Evolutionary conservation across 768 basidiomycete genomes (phyloP), one percentile per base, ranked within the genome.

Genomic region (Rhodosporidiobolus sp.): DNA sequence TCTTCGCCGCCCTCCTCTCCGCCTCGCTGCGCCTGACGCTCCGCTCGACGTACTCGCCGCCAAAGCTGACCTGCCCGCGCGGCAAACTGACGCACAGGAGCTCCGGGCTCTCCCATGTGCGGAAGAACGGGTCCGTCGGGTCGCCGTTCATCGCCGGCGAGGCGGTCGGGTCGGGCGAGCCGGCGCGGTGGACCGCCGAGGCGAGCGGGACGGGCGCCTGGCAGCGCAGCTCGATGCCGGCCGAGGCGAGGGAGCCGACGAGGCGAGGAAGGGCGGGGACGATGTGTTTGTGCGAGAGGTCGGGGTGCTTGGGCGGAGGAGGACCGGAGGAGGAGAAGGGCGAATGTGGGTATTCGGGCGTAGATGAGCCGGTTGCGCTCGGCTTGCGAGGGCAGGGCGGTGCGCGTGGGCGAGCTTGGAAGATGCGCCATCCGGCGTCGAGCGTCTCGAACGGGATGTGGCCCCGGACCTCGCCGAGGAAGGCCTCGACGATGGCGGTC

Each of bases 371-470:
- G 38, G 8, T 43, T 43, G 60, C 12, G 60, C 20, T 6, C 35
- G 61, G 48, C 20, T 11, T 34, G 26, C 22, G 61, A 4, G 48
- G 62, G 35, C 32, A 19, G 0, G 50, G 19, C 4, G 58, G n/a
- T 3, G 49, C 26, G 0, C 61, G 35, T 3, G 69, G 73, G 0
- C 70, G 67, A 3, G 67, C 68, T 7, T 66, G 63, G 65, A 72
- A 63, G 68, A 76, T 69, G n/a, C 74, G 70, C 1, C 72, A 24
- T 0, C 67, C 74, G 5, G 64, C 43, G 35, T 72, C 70, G 70
- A 72, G 60, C 32, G 63, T 64, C n/a, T 76, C 67, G 53, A 69
- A 76, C 12, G 64, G 66, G 0, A 60, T 34, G 22, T 76, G 74
- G 0, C 70, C 70, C 30, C 74, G 64, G 1, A 72, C n/a, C 16